A percentile compares a stretch with the other conserved stretches of the same genome.
Conservation (phyloP, 1,284 basidiomycete species). For the Ustilago lituana region DNA sequence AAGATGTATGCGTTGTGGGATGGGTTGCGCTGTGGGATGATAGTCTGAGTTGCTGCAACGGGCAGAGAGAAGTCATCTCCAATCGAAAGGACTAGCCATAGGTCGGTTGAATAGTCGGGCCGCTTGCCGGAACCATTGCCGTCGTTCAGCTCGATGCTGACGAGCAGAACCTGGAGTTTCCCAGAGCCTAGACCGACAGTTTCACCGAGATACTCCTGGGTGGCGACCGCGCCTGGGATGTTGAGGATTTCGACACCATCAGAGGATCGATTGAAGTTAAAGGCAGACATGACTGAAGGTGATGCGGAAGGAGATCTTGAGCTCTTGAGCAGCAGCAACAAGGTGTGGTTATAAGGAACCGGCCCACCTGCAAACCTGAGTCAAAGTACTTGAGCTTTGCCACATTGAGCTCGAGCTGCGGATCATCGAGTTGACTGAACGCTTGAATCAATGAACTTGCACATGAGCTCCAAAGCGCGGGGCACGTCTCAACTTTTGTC, state of each 20-base stretch:
- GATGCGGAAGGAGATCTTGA: background rate
- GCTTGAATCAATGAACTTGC: no score
- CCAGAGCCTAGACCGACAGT: constrained; percentile 40
- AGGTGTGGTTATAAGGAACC: no score
- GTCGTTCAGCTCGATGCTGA: constrained; percentile 44
- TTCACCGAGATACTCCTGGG: constrained; percentile 49
- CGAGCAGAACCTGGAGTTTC: constrained; percentile 37
- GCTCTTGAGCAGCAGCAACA: no score
- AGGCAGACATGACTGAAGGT: constrained; percentile 8
- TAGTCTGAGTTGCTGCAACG: constrained; percentile 40
- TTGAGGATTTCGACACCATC: constrained; percentile 40
- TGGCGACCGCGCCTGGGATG: constrained; percentile 32
- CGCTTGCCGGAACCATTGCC: constrained; percentile 2
- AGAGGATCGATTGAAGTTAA: constrained; percentile 18
- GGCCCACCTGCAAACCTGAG: no score
- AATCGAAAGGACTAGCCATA: constrained; percentile 53
- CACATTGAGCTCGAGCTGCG: no score
- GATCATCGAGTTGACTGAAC: no score
- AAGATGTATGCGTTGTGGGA: constrained; percentile 35
- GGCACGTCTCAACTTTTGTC: no score
- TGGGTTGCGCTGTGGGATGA: constrained; percentile 28
- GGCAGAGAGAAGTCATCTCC: constrained; percentile 46
- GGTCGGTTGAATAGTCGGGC: constrained; percentile 38
- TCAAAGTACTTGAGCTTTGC: no score
- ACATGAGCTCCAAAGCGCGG: no score